Evolutionary conservation across 352 stramenopile genomes (phyloP).

Genomic region (Pythium biforme): DNA sequence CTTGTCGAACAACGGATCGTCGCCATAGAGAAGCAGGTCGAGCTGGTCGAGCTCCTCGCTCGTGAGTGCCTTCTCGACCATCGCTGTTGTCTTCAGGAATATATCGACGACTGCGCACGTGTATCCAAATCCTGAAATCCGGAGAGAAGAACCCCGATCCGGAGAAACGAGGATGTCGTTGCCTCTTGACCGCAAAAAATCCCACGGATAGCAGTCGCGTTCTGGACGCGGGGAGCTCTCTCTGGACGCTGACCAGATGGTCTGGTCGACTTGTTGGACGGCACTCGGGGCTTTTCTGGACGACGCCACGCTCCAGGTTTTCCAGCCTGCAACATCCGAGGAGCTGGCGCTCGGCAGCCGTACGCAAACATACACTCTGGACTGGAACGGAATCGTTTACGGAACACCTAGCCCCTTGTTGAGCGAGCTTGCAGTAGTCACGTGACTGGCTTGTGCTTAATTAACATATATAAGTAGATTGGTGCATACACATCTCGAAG

Average conservation of each 20-base stretch:
- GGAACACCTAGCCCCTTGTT: neutral
- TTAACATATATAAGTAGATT: constrained; percentile 11
- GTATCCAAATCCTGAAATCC: neutral
- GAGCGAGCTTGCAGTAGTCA: neutral
- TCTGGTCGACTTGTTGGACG: too few relatives aligned
- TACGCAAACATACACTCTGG: neutral
- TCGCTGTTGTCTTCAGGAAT: neutral
- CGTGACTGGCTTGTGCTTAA: neutral
- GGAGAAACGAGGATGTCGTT: neutral
- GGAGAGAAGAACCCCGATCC: neutral
- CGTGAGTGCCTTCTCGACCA: constrained; percentile 18
- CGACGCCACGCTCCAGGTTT: too few relatives aligned
- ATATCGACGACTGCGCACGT: neutral
- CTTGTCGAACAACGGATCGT: constrained; percentile 15
- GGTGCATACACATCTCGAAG: neutral
- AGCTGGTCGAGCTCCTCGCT: constrained; percentile 20
- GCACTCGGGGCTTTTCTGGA: too few relatives aligned
- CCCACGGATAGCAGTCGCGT: too few relatives aligned
- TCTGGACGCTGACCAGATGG: too few relatives aligned
- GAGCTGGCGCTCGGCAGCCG: neutral
- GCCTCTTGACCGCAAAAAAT: neutral
- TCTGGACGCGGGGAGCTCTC: too few relatives aligned
- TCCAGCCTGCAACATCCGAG: neutral
- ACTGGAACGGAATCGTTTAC: neutral
- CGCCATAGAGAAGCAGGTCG: constrained; percentile 20